phyloP scores from a whole-genome alignment of 495 filamentous ascomycete species.

The Penicillium soppii region DNA sequence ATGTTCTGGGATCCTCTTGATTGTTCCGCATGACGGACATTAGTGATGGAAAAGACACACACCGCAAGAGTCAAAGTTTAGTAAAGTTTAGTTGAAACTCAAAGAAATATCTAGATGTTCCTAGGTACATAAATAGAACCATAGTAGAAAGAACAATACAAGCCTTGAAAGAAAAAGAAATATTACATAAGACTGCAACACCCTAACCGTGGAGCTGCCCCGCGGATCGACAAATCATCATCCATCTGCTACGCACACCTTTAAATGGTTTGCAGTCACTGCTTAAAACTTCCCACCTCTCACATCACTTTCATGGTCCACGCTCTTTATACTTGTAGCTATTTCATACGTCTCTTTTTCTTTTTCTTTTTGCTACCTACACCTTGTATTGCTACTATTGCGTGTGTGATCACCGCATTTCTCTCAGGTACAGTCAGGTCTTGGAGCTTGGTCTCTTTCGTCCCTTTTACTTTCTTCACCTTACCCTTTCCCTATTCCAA shows the following conservation, averaged over 20 bases:
- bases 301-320: background rate
- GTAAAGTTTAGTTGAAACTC: no score
- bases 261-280: constrained; percentile 8
- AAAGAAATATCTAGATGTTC: no score
- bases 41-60: background rate
- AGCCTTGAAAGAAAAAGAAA: no score
- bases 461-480: background rate
- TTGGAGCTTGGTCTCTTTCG: constrained; percentile 16
- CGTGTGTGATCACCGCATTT: constrained; percentile 14
- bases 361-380: background rate
- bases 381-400: no score
- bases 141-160: no score
- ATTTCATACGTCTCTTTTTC: background rate
- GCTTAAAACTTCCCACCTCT: background rate
- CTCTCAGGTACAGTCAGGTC: constrained; percentile 19
- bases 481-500: background rate
- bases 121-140: no score
- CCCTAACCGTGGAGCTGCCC: background rate
- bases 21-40: background rate
- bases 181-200: no score
- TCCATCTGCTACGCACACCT: constrained; percentile 18
- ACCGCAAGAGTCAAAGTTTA: background rate
- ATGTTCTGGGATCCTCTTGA: background rate
- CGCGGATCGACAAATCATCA: constrained; percentile 32
- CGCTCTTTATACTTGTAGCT: no score